Evolutionary conservation across 805 yeast species (phyloP), one percentile per base, ranked within the genome.

Genomic region (Nakazawaea molendinolei): DNA sequence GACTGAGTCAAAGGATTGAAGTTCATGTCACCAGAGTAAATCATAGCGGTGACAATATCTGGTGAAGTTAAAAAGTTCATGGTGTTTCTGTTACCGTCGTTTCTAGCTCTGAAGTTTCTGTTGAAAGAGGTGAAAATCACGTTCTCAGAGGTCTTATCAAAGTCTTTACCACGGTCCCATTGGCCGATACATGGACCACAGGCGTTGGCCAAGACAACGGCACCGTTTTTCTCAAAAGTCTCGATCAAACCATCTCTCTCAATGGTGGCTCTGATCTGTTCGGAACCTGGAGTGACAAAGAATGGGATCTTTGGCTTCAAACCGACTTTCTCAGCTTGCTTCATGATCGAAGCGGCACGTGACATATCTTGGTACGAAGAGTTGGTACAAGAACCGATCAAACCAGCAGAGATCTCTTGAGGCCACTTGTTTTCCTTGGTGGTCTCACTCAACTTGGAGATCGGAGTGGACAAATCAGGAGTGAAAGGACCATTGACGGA

Each of bases 171-270:
- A 67, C 97, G 83, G 63, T 89, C 96, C 97, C 97, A 90, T 73
- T 90, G 97, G 56, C 97, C 97, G 58, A 89, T 89, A 76, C 97
- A 89, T 58, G 97, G 97, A 56, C 97, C 97, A 74, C 97, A 90
- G 41, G 97, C 97, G 60, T 90, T 90, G 44, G 97, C 97, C 58
- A 90, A 71, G 38, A 90, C 97, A 43, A 81, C 74, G 60, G 95
- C 97, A 51, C 97, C 97, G 53, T 82, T 84, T 55, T 86, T 86
- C 57, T 80, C 78, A 65, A 90, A 87, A 49, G 92, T 82, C 50
- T 81, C 70, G 50, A 90, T 76, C 62, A 84, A 81, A 44, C 97
- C 97, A 62, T 90, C 97, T 64, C 95, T 82, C 60, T 82, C 96
- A 61, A 90, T 90, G 47, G 97, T 90, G 47, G 97, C 97, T 69